Conservation (phyloP, 2,329 filamentous ascomycete species). For the Monosporascus sp. region DNA sequence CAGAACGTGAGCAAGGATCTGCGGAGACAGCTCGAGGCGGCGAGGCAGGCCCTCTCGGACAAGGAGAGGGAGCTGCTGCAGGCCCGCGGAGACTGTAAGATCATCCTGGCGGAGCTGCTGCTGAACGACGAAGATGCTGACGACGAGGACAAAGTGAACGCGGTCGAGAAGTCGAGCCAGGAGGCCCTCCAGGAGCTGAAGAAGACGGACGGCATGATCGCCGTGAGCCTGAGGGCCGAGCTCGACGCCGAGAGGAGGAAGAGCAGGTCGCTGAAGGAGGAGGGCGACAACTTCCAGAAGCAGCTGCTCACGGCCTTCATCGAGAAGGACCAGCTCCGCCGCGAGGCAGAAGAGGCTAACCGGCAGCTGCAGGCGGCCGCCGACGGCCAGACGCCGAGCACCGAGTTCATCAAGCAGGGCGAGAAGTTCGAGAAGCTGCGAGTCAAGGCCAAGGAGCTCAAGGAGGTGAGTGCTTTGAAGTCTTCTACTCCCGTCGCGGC, state of each 20-base stretch:
- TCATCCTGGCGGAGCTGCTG: constrained; percentile 19
- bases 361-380: constrained; percentile 36
- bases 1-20: constrained; percentile 41
- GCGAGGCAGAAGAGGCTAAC: constrained; percentile 44
- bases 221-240: constrained; percentile 53
- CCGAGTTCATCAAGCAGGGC: constrained; percentile 28
- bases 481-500: constrained; percentile 1
- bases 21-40: constrained; percentile 39
- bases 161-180: constrained; percentile 48
- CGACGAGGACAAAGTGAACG: constrained; percentile 37
- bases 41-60: constrained; percentile 42
- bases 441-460: constrained; percentile 49
- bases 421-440: constrained; percentile 57
- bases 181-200: constrained; percentile 55
- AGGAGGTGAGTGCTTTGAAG: constrained; percentile 47
- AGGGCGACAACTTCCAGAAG: constrained; percentile 53
- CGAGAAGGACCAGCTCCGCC: constrained; percentile 55
- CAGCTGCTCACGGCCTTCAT: constrained; percentile 57
- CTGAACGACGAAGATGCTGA: constrained; percentile 19
- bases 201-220: constrained; percentile 54
- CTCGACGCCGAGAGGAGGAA: constrained; percentile 51
- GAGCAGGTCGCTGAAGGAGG: constrained; percentile 42
- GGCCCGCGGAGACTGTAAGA: constrained; percentile 47
- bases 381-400: constrained; percentile 25
- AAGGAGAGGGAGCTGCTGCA: constrained; percentile 51